phyloP scores from a whole-genome alignment of 495 filamentous ascomycete genomes.

The Neurospora terricola region DNA sequence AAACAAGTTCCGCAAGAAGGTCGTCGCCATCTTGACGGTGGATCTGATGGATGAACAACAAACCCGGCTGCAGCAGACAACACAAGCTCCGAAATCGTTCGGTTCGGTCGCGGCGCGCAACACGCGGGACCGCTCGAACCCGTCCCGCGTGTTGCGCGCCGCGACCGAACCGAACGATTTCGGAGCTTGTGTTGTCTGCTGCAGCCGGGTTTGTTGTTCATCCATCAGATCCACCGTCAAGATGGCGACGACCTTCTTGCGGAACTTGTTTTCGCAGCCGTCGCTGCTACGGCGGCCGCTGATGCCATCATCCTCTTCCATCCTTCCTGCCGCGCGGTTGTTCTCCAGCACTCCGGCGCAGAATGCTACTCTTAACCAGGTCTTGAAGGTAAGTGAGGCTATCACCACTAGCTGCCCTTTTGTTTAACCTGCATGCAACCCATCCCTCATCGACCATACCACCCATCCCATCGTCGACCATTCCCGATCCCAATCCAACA shows the following conservation, averaged over 20 bases:
- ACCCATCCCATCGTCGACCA: no score
- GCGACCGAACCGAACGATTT: background rate
- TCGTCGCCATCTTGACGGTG: constrained; percentile 17
- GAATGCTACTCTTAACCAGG: constrained; percentile 52
- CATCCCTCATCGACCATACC: no score
- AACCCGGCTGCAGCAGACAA: no score
- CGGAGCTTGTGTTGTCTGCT: no score
- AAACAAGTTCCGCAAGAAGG: constrained; percentile 18
- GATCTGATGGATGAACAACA: background rate
- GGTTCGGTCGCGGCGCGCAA: background rate
- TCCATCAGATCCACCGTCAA: constrained; percentile 1
- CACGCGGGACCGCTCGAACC: background rate
- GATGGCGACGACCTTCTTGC: constrained; percentile 23
- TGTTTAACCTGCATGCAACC: no score
- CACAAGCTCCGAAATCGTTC: background rate
- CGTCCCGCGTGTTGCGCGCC: background rate
- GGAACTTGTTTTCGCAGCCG: constrained; percentile 12
- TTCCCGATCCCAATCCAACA: no score
- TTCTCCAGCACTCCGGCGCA: constrained; percentile 42
- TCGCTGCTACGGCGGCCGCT: constrained; percentile 18
- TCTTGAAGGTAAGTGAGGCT: constrained; percentile 34
- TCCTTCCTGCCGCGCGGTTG: constrained; percentile 10
- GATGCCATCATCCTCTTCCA: background rate
- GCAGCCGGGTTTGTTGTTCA: background rate
- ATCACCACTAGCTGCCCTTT: constrained; percentile 12